Percentiles rank a stretch among this genome's conserved stretches.
These are phyloP conservation scores for Sordariomycetes sp. DNA, from an alignment of 2,329 filamentous ascomycete genomes.

Conservation along the genomic window DNA sequence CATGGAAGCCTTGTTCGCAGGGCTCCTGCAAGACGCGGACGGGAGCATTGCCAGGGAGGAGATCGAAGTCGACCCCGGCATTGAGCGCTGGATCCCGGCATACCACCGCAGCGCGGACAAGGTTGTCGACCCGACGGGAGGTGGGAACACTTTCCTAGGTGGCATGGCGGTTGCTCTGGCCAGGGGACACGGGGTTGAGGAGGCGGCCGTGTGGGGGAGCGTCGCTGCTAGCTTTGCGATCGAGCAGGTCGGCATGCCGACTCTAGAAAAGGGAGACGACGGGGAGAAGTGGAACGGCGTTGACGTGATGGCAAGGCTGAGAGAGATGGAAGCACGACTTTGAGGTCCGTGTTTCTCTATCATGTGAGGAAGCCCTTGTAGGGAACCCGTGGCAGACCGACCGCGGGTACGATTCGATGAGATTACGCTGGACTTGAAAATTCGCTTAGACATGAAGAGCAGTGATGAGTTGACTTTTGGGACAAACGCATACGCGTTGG, in stretches of 20 bases:
- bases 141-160: constrained; percentile 80
- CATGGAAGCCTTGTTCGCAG: constrained; percentile 53
- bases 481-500: no score
- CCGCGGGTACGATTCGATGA: no score
- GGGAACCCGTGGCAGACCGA: no score
- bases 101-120: constrained; percentile 47
- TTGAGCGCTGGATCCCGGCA: constrained; percentile 69
- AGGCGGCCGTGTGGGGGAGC: constrained; percentile 69
- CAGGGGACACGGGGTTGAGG: constrained; percentile 50
- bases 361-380: no score
- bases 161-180: constrained; percentile 50
- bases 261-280: constrained; percentile 32
- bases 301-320: constrained; percentile 40
- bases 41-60: constrained; percentile 47
- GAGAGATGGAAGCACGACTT: constrained; percentile 36
- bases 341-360: constrained; percentile 8
- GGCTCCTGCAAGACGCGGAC: constrained; percentile 43
- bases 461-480: no score
- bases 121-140: constrained; percentile 89
- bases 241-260: constrained; percentile 83
- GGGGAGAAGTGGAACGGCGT: constrained; percentile 54
- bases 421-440: no score
- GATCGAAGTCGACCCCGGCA: constrained; percentile 53
- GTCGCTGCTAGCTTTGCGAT: constrained; percentile 88
- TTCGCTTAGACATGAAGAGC: no score